phyloP scores from a whole-genome alignment of 768 basidiomycete species.

The Trametes coccinea region DNA sequence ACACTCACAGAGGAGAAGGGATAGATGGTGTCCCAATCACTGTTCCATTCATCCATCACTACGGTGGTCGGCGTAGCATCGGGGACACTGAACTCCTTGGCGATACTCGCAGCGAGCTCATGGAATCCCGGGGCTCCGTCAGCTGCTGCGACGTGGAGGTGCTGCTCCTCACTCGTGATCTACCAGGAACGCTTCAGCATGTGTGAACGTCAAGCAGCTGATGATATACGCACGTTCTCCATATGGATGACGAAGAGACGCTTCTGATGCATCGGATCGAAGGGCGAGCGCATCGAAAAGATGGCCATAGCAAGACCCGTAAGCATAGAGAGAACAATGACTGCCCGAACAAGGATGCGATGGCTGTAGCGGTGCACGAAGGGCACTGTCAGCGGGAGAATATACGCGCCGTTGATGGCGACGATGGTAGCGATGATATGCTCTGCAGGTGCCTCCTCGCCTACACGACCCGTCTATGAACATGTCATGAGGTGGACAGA shows the following conservation, averaged over 20 bases:
- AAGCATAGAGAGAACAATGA: conserved; percentile 47
- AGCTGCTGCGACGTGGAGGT: conserved; percentile 78
- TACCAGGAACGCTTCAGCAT: conserved; percentile 32
- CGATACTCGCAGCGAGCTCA: conserved; percentile 60
- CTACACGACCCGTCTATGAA: conserved; percentile 77
- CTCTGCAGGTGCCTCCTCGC: conserved; percentile 82
- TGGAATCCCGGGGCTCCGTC: conserved; percentile 81
- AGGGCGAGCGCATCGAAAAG: conserved; percentile 62
- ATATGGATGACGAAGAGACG: conserved; percentile 79
- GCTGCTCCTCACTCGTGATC: conserved; percentile 71
- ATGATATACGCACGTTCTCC: conserved; percentile 69
- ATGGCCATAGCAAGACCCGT: conserved; percentile 56
- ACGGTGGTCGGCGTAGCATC: conserved; percentile 45
- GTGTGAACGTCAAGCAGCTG: background rate
- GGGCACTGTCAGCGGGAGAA: conserved; percentile 61
- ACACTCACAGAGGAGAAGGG: conserved; percentile 70
- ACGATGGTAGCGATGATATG: conserved; percentile 84
- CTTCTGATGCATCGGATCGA: conserved; percentile 86
- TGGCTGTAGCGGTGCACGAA: conserved; percentile 74
- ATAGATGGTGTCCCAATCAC: conserved; percentile 87
- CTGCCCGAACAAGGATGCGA: conserved; percentile 36
- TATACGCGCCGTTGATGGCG: conserved; percentile 53
- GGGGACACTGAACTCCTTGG: conserved; percentile 54
- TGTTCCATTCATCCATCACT: conserved; percentile 72
- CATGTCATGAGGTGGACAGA: conserved; percentile 3